Base-by-base conservation (phyloP, 805 yeast species). In the Candida wancherniae region DNA sequence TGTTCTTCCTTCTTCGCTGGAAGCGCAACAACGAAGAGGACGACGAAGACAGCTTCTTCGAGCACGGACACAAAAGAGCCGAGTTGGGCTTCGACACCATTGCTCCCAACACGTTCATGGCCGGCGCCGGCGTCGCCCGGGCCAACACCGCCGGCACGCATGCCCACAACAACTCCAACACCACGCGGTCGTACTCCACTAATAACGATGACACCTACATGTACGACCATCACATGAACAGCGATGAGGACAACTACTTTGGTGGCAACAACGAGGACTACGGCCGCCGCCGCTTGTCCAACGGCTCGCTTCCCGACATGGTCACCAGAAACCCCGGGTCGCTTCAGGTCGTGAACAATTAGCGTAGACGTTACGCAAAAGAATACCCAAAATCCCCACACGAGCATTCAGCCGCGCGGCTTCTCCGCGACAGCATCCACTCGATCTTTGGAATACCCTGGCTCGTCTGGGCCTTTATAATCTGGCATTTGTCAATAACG, bases 221-320 rank as follows among this genome's bases (percentile, higher is more conserved):
- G n/a, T n/a, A n/a, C n/a, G n/a, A 28, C n/a, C 26, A 22, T 13
- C 26, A 24, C 4, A 14, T 30, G 23, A 19, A 20, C 28, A 19
- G 25, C 9, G 35, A 20, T 9, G 29, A 30, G n/a, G 36, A 36
- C 18, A 22, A 24, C 11, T 33, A 19, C 15, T 19, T 17, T 8
- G 23, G 33, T 3, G 31, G 40, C n/a, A 19, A 15, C 9, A 33
- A 31, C 11, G 46, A 40, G 33, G 70, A 57, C 34, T 49, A 49
- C 35, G 75, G 74, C 13, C 62, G 73, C 28, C 60, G 74, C 39
- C 61, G 75, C 37, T 58, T 73, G 36, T 71, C 77, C 47, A 65
- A 73, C 38, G 75, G 77, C 11, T 71, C 77, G 8, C 50, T 74
- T 33, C 79, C 76, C 2, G 77, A 73, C 45, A 53, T 53, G 56